phyloP scores from a whole-genome alignment of 1,284 basidiomycete species.

The Ganoderma leucocontextum region DNA sequence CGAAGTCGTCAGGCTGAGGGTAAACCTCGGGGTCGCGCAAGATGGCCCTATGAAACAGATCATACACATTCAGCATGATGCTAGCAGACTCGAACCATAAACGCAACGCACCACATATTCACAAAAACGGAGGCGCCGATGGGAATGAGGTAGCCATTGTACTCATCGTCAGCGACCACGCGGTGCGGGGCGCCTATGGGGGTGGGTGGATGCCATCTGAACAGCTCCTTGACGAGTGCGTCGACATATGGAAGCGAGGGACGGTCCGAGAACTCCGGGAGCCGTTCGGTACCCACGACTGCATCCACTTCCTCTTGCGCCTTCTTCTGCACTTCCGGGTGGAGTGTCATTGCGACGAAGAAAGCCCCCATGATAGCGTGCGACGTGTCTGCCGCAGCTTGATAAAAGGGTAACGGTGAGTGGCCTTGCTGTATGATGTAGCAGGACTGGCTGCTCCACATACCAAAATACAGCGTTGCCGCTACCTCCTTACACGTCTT shows the following conservation, averaged over 20 bases:
- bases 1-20: conserved; percentile 28
- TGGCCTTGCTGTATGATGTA: background rate
- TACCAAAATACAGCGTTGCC: conserved; percentile 29
- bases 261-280: conserved; percentile 43
- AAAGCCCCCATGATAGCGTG: conserved; percentile 27
- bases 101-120: conserved; percentile 26
- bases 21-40: conserved; percentile 33
- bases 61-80: background rate
- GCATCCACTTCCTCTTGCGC: conserved; percentile 45
- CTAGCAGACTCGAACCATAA: background rate
- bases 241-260: conserved; percentile 40
- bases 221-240: conserved; percentile 44
- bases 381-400: conserved; percentile 28
- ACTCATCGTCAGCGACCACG: conserved; percentile 25
- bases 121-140: conserved; percentile 19
- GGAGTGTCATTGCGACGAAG: conserved; percentile 42
- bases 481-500: conserved; percentile 13
- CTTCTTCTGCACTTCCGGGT: conserved; percentile 39
- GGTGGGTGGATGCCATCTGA: conserved; percentile 41
- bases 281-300: conserved; percentile 38
- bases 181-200: conserved; percentile 31
- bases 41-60: conserved; percentile 21
- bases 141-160: conserved; percentile 25
- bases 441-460: background rate
- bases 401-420: background rate